phyloP scores from a whole-genome alignment of 1,284 basidiomycete genomes.

The Xerocomus amazonicus region DNA sequence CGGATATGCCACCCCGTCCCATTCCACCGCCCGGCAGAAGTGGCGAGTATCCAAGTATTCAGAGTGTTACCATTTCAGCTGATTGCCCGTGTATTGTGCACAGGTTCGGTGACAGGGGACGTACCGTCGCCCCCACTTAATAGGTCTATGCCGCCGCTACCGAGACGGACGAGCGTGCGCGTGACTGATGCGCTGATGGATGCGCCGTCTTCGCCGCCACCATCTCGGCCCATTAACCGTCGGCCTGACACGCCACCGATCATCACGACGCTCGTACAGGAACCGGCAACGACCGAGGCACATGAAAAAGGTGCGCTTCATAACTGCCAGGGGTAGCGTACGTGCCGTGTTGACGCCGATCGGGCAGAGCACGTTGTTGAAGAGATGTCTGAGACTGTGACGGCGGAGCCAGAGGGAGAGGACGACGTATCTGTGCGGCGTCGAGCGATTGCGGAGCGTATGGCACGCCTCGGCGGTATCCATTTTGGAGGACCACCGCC shows the following conservation, averaged over 20 bases:
- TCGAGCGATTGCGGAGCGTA: conserved; percentile 71
- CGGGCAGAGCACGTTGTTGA: neutral
- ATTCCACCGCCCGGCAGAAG: conserved; percentile 29
- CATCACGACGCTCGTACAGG: conserved; percentile 19
- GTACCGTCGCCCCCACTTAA: conserved; percentile 9
- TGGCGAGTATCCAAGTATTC: conserved; percentile 14
- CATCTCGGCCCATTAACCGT: conserved; percentile 11
- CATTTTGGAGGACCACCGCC: conserved; percentile 62
- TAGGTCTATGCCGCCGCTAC: conserved; percentile 18
- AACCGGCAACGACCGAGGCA: conserved; percentile 1
- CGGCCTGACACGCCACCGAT: conserved; percentile 25
- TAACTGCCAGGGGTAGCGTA: neutral
- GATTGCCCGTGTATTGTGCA: neutral
- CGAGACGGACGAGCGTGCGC: conserved; percentile 23
- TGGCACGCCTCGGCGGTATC: conserved; percentile 75
- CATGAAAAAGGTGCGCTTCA: conserved; percentile 10
- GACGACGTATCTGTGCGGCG: conserved; percentile 49
- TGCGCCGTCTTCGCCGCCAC: conserved; percentile 16
- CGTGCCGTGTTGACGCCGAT: neutral
- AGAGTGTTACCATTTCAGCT: too few species aligned
- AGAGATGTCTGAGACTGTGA: conserved; percentile 8
- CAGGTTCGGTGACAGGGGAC: conserved; percentile 16
- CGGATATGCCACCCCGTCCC: conserved; percentile 29
- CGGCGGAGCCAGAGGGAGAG: conserved; percentile 16
- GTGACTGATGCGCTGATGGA: conserved; percentile 9